phyloP scores from a whole-genome alignment of 345 rosid genomes.

The Lepidium sativum region DNA sequence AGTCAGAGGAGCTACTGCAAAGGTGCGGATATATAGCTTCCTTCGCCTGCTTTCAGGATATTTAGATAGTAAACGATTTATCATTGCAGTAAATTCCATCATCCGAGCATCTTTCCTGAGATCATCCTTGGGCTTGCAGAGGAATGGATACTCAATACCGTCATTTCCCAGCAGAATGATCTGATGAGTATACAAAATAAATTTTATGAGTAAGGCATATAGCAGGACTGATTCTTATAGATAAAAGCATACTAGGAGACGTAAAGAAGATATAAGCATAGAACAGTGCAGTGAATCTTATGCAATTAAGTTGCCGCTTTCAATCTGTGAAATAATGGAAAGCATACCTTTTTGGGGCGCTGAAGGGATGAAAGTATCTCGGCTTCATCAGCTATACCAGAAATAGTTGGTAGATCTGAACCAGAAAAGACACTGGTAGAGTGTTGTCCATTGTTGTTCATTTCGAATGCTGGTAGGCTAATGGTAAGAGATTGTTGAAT shows the following conservation, averaged over 20 bases:
- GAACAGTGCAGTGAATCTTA: not conserved
- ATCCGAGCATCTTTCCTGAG: conserved; percentile 98
- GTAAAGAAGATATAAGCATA: too few relatives aligned
- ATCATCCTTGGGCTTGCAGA: too few relatives aligned
- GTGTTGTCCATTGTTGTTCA: conserved; percentile 35
- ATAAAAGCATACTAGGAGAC: conserved; percentile 5
- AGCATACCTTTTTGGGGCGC: conserved; percentile 75
- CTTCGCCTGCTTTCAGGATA: conserved; percentile 93
- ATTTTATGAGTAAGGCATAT: not conserved
- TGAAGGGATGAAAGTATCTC: conserved; percentile 98
- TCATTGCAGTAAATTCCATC: conserved; percentile 99
- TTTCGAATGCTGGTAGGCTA: conserved; percentile 58
- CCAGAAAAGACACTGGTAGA: conserved; percentile 64
- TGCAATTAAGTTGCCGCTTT: not conserved
- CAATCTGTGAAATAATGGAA: not conserved
- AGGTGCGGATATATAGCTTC: conserved; percentile 87
- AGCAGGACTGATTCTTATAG: not conserved
- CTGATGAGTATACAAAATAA: conserved; percentile 43
- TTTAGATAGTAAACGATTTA: conserved; percentile 80
- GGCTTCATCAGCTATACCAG: conserved; percentile 87
- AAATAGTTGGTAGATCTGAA: conserved; percentile 78
- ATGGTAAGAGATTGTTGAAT: conserved; percentile 87
- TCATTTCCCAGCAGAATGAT: conserved; percentile 86
- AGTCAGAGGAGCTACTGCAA: conserved; percentile 93
- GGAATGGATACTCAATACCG: too few relatives aligned